Conservation (phyloP, 495 filamentous ascomycete genomes). For the Ramalina intermedia region DNA sequence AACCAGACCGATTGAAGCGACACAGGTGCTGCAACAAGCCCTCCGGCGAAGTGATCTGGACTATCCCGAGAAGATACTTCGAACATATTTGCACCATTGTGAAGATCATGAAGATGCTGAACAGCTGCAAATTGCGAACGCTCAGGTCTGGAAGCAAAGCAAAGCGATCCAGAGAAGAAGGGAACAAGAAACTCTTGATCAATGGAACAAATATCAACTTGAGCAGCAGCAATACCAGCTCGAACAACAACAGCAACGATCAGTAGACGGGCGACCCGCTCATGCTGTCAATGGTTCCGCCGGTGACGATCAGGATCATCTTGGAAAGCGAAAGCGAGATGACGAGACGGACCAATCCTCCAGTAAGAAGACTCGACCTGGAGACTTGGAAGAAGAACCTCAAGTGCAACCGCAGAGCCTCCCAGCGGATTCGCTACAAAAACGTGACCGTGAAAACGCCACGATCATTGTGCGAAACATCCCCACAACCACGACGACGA, state of each 20-base stretch:
- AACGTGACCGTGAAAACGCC: conserved; percentile 79
- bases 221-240: conserved; percentile 30
- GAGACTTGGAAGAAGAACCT: conserved; percentile 23
- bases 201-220: conserved; percentile 25
- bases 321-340: conserved; percentile 57
- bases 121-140: conserved; percentile 52
- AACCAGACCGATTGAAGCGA: conserved; percentile 33
- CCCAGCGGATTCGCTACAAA: conserved; percentile 29
- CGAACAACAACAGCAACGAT: conserved; percentile 21
- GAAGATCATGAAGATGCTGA: conserved; percentile 70
- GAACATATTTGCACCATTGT: conserved; percentile 70
- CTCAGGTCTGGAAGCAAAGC: conserved; percentile 51
- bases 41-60: conserved; percentile 59
- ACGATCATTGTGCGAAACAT: conserved; percentile 69
- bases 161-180: conserved; percentile 49
- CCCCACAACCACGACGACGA: conserved; percentile 51
- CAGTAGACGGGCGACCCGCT: conserved; percentile 16
- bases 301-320: conserved; percentile 14
- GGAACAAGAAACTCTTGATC: conserved; percentile 39
- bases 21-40: conserved; percentile 54
- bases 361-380: conserved; percentile 46
- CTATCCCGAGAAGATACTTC: conserved; percentile 81
- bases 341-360: conserved; percentile 31
- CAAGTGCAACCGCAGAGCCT: conserved; percentile 21
- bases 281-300: conserved; percentile 20